Evolutionary conservation across 768 basidiomycete species (phyloP), one percentile per base, ranked within the genome.

Genomic region (Termitomyces sp.): DNA sequence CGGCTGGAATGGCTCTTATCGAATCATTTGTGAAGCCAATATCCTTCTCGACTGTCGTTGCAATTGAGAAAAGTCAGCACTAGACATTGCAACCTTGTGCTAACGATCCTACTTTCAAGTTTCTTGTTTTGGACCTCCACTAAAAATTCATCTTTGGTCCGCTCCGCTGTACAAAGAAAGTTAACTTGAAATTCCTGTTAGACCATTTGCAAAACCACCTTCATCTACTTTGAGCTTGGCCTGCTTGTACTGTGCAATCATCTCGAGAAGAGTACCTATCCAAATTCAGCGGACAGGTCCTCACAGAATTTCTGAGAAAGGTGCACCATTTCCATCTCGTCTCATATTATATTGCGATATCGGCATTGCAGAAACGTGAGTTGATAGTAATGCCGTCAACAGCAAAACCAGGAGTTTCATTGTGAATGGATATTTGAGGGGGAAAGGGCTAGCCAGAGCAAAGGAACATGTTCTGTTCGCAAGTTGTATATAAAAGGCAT

Each of bases 391-490:
- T 56, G 65, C 61, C 36, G 63, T 66, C 65, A 62, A 66, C 65
- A 66, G 63, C 65, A 63, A 50, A 32, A 55, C 25, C 29, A 64
- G 42, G 34, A 59, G 36, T n/a, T 57, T 62, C 60, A 66, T 66
- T 34, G 34, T 38, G n/a, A 5, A 29, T 43, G 25, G 36, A 56
- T 32, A 8, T 46, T 53, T 49, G 46, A 12, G 46, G 53, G 40
- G 6, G 50, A 36, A 32, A 49, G 45, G 63, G 60, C 66, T 65
- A 67, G 31, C 66, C 64, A 65, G 61, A 65, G 66, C 66, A 61
- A 47, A 57, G 46, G 15, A 15, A 25, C 20, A 29, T 25, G 12
- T 57, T 42, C 25, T 43, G 32, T 45, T 45, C 32, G n/a, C 31
- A 29, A 25, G 7, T 4, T 17, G 48, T 38, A n/a, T 60, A 36